Conservation (phyloP, 2,329 filamentous ascomycete genomes). For the Chrysosporium keratinophilum region DNA sequence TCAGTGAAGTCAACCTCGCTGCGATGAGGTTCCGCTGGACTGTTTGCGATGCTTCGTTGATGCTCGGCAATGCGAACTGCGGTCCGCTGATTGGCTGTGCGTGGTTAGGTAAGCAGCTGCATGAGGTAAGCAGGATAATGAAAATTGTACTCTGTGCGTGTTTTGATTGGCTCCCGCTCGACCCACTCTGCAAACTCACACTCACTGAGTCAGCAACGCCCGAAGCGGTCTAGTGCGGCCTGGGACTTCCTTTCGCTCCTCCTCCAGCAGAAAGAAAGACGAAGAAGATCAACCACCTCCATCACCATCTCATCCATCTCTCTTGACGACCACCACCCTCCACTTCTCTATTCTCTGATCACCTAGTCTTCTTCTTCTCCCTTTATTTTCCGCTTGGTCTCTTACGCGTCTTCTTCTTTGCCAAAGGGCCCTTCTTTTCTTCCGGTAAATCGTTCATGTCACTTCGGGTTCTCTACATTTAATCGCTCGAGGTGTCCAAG, state of each 20-base stretch:
- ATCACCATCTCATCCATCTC: neutral
- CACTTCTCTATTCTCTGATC: conserved; percentile 12
- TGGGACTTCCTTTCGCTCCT: conserved; percentile 17
- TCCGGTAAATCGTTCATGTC: conserved; percentile 4
- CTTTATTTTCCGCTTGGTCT: conserved; percentile 16
- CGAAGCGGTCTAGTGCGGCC: conserved; percentile 13
- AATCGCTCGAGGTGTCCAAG: neutral
- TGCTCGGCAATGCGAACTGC: conserved; percentile 1
- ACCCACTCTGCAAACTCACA: neutral
- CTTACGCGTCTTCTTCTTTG: conserved; percentile 4
- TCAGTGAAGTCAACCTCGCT: neutral
- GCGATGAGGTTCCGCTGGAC: neutral
- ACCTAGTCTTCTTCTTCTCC: conserved; percentile 20
- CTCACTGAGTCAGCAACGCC: conserved; percentile 17
- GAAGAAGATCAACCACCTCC: conserved; percentile 1
- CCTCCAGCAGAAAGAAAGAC: neutral
- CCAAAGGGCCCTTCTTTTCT: conserved; percentile 5
- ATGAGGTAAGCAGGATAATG: conserved; percentile 7
- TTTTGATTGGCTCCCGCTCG: conserved; percentile 5
- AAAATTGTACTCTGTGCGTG: neutral
- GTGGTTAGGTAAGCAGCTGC: neutral
- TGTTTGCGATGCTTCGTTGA: conserved; percentile 1
- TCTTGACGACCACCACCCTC: conserved; percentile 1
- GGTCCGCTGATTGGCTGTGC: conserved; percentile 6
- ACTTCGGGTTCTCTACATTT: conserved; percentile 4